phyloP scores from a whole-genome alignment of 2,329 filamentous ascomycete species.

The Falciphora oryzae region DNA sequence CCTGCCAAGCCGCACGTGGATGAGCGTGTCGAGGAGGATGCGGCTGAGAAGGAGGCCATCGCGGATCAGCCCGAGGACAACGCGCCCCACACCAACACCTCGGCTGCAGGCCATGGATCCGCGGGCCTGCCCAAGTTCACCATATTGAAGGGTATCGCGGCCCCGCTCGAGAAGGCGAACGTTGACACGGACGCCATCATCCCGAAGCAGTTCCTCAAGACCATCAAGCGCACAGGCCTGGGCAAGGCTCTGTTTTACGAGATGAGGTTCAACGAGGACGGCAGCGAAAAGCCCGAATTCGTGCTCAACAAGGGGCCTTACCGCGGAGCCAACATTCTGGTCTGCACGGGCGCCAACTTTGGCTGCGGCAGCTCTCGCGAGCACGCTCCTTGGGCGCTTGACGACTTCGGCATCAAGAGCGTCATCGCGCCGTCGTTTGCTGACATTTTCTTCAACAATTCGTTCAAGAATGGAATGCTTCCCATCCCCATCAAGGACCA shows the following conservation, averaged over 20 bases:
- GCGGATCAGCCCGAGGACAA: constrained; percentile 58
- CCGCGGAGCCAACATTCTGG: constrained; percentile 77
- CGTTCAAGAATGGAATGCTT: constrained; percentile 99
- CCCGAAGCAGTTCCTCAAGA: constrained; percentile 98
- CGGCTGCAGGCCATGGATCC: constrained; percentile 38
- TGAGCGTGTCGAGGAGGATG: constrained; percentile 45
- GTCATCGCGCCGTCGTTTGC: constrained; percentile 82
- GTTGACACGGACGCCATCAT: constrained; percentile 99
- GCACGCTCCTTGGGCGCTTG: constrained; percentile 93
- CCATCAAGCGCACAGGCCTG: constrained; percentile 94
- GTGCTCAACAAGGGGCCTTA: constrained; percentile 88
- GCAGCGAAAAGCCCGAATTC: constrained; percentile 72
- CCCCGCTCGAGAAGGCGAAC: constrained; percentile 81
- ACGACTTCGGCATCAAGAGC: constrained; percentile 93
- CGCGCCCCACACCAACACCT: constrained; percentile 58
- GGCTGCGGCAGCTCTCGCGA: constrained; percentile 90
- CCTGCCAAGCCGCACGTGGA: constrained; percentile 34
- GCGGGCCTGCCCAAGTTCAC: constrained; percentile 79
- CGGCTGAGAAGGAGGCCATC: constrained; percentile 47
- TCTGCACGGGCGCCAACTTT: constrained; percentile 90
- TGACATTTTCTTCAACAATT: constrained; percentile 99
- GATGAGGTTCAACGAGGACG: constrained; percentile 70
- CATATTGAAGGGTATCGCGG: constrained; percentile 77
- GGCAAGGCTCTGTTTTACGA: constrained; percentile 82
- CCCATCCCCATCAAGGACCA: constrained; percentile 71